Evolutionary conservation across 306 rosid genomes (phyloP).

Genomic region (Cicer bijugum): DNA sequence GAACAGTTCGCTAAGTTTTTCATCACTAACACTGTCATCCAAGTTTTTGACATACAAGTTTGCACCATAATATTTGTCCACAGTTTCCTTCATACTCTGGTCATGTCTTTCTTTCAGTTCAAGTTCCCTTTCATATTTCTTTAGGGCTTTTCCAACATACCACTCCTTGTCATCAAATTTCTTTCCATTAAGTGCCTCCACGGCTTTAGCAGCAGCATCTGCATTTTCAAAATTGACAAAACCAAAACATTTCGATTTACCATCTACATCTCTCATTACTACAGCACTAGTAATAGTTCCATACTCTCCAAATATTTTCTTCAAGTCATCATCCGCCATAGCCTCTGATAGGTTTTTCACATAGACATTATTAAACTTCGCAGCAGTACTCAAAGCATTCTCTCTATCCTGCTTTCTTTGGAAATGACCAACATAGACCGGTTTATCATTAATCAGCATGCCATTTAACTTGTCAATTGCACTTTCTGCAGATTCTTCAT

Average conservation of each 20-base stretch:
- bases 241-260: constrained; percentile 75
- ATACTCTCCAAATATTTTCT: constrained; percentile 51
- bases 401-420: constrained; percentile 72
- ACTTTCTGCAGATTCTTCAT: constrained; percentile 69
- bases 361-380: constrained; percentile 64
- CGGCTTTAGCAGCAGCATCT: constrained; percentile 73
- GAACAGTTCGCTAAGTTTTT: constrained; percentile 65
- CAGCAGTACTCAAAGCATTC: constrained; percentile 46
- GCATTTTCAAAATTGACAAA: constrained; percentile 73
- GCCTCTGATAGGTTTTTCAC: constrained; percentile 67
- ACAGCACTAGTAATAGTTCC: constrained; percentile 60
- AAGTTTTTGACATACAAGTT: constrained; percentile 78
- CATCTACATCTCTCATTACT: constrained; percentile 73
- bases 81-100: constrained; percentile 66
- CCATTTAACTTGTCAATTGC: constrained; percentile 73
- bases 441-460: constrained; percentile 71
- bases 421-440: constrained; percentile 71
- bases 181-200: constrained; percentile 67
- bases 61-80: constrained; percentile 63
- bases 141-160: constrained; percentile 80
- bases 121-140: constrained; percentile 65
- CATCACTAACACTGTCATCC: constrained; percentile 68
- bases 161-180: constrained; percentile 68
- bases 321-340: constrained; percentile 61
- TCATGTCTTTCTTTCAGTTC: constrained; percentile 69